Evolutionary conservation across 2,329 filamentous ascomycete genomes (phyloP), one percentile per base, ranked within the genome.

Genomic region (Dactylonectria estremocensis): DNA sequence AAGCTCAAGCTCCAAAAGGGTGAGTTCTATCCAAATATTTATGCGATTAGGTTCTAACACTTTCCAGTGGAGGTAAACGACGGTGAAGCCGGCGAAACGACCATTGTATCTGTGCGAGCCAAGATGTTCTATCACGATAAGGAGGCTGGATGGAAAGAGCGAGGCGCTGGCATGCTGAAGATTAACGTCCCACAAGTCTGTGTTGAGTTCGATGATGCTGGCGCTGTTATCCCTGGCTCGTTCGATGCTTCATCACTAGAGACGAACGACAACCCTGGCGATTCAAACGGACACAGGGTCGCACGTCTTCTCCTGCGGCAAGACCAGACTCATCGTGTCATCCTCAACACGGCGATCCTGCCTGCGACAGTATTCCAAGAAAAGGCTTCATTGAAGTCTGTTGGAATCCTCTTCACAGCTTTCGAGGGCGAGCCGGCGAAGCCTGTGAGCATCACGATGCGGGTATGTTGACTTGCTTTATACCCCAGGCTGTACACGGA

Each of bases 221-320:
- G 85, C 4, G 75, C 77, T 10, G 78, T 85, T n/a, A 80, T 88
- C 57, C 81, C 87, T 2, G 85, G 85, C 24, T 85, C 84, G 16
- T 90, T 91, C 67, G 87, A 90, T 72, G 84, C 84, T 18, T 89
- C 88, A 5, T 78, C 78, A 16, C 76, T 88, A 4, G 85, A 86
- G 57, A 80, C 85, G 3, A 83, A 86, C 18, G 82, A 84, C 2
- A 77, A 72, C 4, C 74, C 72, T 20, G 77, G 74, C 45, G 73
- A 71, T 2, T 55, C 66, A 8, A 69, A 74, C 65, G 71, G 73
- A 18, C 80, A 83, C 58, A 87, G 87, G 71, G 84, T 89, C 64
- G 87, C 92, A 24, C 92, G 95, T 48, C 88, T 98, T 72, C 88
- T 98, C 68, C 95, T 98, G 90, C 92, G 95, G 18, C 94, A 97